phyloP scores from a whole-genome alignment of 2,329 filamentous ascomycete genomes.

The Xylariaceae sp. region DNA sequence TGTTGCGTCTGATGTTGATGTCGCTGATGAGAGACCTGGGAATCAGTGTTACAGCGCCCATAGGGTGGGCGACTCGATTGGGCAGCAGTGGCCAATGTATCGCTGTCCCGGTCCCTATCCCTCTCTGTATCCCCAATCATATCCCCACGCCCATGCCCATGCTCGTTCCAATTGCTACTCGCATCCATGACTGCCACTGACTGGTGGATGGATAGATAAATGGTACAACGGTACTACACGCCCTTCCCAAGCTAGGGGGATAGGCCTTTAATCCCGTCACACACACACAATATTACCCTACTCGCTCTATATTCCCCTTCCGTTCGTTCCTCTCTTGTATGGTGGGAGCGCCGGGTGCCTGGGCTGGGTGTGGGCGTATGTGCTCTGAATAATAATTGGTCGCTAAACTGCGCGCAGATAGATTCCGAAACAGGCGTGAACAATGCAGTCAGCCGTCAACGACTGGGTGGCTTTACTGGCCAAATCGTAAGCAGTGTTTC shows the following conservation, averaged over 20 bases:
- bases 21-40: slow-evolving; percentile 31
- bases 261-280: slow-evolving; percentile 4
- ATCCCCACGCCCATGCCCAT: slow-evolving; percentile 6
- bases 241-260: slow-evolving; percentile 5
- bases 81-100: slow-evolving; percentile 43
- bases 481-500: background rate
- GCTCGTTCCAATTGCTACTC: slow-evolving; percentile 20
- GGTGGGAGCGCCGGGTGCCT: background rate
- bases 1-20: slow-evolving; percentile 30
- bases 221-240: background rate
- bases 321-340: background rate
- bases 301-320: background rate
- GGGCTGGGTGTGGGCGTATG: slow-evolving; percentile 8
- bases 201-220: slow-evolving; percentile 1
- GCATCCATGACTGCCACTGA: slow-evolving; percentile 11
- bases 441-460: slow-evolving; percentile 4
- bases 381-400: slow-evolving; percentile 1
- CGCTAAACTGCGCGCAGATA: slow-evolving; percentile 3
- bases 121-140: slow-evolving; percentile 5
- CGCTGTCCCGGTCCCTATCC: slow-evolving; percentile 38
- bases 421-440: slow-evolving; percentile 1
- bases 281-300: background rate
- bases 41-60: slow-evolving; percentile 33
- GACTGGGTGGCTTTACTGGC: background rate
- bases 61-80: slow-evolving; percentile 51